These are phyloP conservation scores for Vachellia pachyceras DNA, from an alignment of 306 rosid genomes.

Conservation along the genomic window DNA sequence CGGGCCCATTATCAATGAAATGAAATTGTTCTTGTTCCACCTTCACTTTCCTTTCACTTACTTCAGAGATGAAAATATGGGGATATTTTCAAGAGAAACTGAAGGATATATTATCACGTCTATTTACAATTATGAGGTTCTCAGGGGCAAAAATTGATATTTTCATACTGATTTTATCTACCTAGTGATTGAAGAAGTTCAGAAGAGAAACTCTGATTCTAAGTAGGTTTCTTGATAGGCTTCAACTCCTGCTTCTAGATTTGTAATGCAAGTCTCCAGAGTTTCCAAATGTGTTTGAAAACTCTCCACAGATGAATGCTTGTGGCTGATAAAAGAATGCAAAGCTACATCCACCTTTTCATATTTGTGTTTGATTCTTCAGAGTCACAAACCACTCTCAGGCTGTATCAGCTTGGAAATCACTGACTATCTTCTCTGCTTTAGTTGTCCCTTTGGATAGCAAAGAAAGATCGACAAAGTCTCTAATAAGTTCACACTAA, in stretches of 20 bases:
- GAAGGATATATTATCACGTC: conserved; percentile 25
- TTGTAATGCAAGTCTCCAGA: conserved; percentile 38
- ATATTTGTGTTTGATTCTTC: conserved; percentile 25
- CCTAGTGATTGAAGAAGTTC: conserved; percentile 43
- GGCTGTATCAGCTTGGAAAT: conserved; percentile 41
- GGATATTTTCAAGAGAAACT: not conserved
- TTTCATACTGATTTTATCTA: not conserved
- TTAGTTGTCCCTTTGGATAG: conserved; percentile 21
- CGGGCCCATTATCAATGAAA: not conserved
- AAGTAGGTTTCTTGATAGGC: conserved; percentile 41
- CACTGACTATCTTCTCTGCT: conserved; percentile 38
- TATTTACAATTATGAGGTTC: conserved; percentile 29
- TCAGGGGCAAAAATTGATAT: conserved; percentile 5
- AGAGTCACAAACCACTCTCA: conserved; percentile 30
- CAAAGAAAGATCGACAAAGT: conserved; percentile 37
- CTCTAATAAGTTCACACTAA: conserved; percentile 37
- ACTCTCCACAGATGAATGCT: conserved; percentile 33
- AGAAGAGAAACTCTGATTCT: conserved; percentile 45
- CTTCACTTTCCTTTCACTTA: not conserved
- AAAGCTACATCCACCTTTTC: conserved; percentile 39
- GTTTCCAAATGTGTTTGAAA: conserved; percentile 37
- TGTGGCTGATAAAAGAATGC: conserved; percentile 15
- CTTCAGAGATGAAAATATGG: not conserved
- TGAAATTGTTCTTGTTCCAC: not conserved
- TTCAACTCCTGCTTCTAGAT: conserved; percentile 47